Base-by-base conservation (phyloP, 371 early-diverging fungal genomes). In the Lichtheimia corymbifera region DNA sequence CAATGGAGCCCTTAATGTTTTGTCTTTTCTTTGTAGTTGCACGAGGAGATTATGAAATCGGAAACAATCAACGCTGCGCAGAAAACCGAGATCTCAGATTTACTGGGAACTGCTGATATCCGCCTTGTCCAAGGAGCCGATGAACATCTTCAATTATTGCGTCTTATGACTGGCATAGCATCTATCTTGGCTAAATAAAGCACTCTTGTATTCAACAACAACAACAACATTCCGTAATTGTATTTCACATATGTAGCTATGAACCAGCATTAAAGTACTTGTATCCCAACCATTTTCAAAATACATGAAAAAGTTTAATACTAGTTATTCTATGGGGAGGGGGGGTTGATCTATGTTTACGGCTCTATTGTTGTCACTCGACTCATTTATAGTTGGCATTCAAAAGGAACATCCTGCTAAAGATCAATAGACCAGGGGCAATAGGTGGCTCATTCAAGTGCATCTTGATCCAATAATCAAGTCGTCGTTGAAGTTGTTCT, bases 81-180 rank as follows among this genome's bases (percentile, higher is more conserved):
- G 66, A 64, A 64, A 20, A 49, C 59, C 5, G 41, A 58, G 28
- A 64, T 64, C 58, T 64, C 58, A 17, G 53, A 53, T 24, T 24
- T 53, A 6, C 47, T 58, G 13, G 58, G 58, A 18, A 27, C 50
- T 15, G 74, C 80, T 4, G 97, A 96, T 71, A 84, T 88, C 62
- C 67, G 77, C 14, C 83, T 97, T 45, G 70, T 83, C 17, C 94
- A 95, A 56, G 96, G 97, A 4, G 93, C 93, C 0, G 95, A 96
- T 66, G 96, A 95, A 67, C 85, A 92, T 59, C 73, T 97, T 51
- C 96, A 96, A 71, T 61, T 96, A 15, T 62, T 89, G 27, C 79
- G 85, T 71, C 65, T 92, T 63, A 76, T 90, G 77, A 59, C 80
- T 22, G 77, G 83, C 53, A 82, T 87, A 18, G 75, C 88, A 7